phyloP scores from a whole-genome alignment of 306 rosid genomes.

The Ammopiptanthus mongolicus region DNA sequence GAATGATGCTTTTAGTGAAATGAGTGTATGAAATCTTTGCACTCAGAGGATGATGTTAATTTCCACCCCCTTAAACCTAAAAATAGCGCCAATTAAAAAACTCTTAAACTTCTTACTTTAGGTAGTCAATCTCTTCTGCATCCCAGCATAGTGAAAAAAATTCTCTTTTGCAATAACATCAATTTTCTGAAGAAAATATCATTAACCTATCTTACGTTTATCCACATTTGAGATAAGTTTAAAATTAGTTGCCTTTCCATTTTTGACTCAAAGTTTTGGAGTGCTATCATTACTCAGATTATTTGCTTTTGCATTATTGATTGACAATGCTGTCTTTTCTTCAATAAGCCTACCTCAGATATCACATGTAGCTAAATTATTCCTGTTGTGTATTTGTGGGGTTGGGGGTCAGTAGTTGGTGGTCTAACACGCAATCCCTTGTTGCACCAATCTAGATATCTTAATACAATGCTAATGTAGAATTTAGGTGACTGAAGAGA shows the following conservation, averaged over 20 bases:
- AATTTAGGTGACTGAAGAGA: background rate
- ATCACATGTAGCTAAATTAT: background rate
- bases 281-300: background rate
- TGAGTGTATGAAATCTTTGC: background rate
- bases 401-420: background rate
- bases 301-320: background rate
- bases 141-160: background rate
- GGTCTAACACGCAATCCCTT: background rate
- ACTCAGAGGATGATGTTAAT: background rate
- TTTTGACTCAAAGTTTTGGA: background rate
- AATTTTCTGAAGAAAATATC: background rate
- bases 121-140: background rate
- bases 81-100: background rate
- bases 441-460: background rate
- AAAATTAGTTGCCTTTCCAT: background rate
- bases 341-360: background rate
- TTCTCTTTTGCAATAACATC: background rate
- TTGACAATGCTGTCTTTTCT: background rate
- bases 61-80: background rate
- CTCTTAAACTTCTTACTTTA: background rate
- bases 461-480: background rate
- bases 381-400: background rate
- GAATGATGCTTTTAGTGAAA: slow-evolving; percentile 1
- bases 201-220: background rate
- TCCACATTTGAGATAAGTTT: background rate